These are phyloP conservation scores for Aspergillus melleus DNA, from an alignment of 2,329 filamentous ascomycete species.

Conservation along the genomic window DNA sequence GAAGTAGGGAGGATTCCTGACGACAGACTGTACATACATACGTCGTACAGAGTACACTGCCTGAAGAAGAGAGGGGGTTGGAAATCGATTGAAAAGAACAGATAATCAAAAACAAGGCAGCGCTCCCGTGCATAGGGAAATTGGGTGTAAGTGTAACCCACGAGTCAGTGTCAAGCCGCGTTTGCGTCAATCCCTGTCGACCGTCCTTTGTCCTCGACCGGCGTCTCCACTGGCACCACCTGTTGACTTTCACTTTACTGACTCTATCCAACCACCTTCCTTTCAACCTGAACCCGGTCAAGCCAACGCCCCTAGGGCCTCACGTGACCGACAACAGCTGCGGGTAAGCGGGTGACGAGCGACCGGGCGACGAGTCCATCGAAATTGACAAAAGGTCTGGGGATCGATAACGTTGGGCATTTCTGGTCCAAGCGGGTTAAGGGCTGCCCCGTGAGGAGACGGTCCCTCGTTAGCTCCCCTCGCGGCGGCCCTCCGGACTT, in stretches of 20 bases:
- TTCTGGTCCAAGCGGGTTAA: background rate
- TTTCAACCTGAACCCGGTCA: background rate
- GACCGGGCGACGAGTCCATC: background rate
- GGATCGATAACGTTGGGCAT: conserved; percentile 3
- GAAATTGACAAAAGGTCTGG: background rate
- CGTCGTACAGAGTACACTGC: background rate
- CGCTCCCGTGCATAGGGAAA: background rate
- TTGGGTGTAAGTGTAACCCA: too few relatives aligned
- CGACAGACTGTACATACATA: background rate
- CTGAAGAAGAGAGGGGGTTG: background rate
- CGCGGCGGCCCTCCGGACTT: background rate
- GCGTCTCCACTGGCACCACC: conserved; percentile 4
- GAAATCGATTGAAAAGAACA: too few relatives aligned
- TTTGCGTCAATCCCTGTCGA: conserved; percentile 7
- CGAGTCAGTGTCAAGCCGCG: conserved; percentile 9
- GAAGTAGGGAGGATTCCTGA: background rate
- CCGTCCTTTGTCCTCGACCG: conserved; percentile 1
- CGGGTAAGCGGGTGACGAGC: conserved; percentile 18
- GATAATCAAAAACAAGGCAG: background rate
- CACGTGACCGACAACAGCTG: conserved; percentile 23
- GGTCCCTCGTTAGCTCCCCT: background rate
- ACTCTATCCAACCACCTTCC: too few relatives aligned
- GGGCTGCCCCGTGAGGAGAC: background rate
- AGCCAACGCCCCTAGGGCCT: background rate
- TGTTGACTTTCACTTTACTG: too few relatives aligned